These are phyloP conservation scores for Olyra latifolia DNA, from an alignment of 176 grass and related monocot genomes.

Conservation along the genomic window DNA sequence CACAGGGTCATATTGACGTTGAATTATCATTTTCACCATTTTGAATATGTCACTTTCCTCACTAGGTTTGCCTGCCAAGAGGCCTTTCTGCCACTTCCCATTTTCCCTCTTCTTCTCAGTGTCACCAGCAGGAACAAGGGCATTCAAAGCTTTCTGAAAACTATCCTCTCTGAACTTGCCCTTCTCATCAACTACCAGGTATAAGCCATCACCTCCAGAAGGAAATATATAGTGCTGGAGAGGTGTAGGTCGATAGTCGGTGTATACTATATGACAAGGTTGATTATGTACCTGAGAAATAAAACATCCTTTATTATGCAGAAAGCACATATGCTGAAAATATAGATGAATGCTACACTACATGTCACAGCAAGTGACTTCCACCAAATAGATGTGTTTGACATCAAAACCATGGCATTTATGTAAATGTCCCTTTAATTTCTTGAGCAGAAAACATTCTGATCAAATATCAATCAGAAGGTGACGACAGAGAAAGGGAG, in stretches of 20 bases:
- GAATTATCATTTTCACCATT: conserved; percentile 99
- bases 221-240: conserved; percentile 98
- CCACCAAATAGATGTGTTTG: background rate
- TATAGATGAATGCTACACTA: background rate
- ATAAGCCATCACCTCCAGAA: conserved; percentile 88
- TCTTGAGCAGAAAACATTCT: background rate
- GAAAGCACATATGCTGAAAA: background rate
- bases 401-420: background rate
- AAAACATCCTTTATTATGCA: background rate
- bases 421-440: background rate
- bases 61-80: conserved; percentile 57
- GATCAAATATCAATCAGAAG: background rate
- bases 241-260: conserved; percentile 91
- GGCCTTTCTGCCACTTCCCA: conserved; percentile 70
- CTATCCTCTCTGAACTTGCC: conserved; percentile 96
- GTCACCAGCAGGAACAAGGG: conserved; percentile 60
- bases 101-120: conserved; percentile 65
- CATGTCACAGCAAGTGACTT: background rate
- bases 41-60: conserved; percentile 97
- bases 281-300: conserved; percentile 90
- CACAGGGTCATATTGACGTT: conserved; percentile 93
- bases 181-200: conserved; percentile 93
- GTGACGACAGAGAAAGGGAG: background rate
- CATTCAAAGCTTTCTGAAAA: conserved; percentile 97
- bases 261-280: conserved; percentile 98